Conservation (phyloP, 306 rosid genomes). For the Inga laurina region DNA sequence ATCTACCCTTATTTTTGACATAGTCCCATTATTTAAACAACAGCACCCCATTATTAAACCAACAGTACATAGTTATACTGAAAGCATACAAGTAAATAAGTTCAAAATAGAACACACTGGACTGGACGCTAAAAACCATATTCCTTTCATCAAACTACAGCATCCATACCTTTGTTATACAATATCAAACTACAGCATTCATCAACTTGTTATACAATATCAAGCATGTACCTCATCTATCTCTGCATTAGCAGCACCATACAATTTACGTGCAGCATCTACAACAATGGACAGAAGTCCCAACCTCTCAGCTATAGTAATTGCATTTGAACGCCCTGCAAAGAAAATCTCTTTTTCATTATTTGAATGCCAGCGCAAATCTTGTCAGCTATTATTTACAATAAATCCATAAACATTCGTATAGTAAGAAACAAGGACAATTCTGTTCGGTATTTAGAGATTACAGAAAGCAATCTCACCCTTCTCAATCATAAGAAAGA, state of each 20-base stretch:
- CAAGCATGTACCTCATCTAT: conserved; percentile 76
- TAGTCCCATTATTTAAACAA: conserved; percentile 17
- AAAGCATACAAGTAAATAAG: neutral
- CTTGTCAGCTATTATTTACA: neutral
- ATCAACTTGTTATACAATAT: neutral
- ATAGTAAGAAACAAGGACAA: neutral
- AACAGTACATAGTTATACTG: neutral
- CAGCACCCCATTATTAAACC: conserved; percentile 16
- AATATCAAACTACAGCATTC: conserved; percentile 6
- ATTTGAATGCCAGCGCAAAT: conserved; percentile 10
- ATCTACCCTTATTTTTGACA: conserved; percentile 15
- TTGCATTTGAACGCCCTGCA: conserved; percentile 93
- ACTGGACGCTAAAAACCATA: neutral
- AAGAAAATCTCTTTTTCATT: conserved; percentile 12
- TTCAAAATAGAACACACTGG: neutral
- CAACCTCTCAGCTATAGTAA: conserved; percentile 88
- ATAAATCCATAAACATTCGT: conserved; percentile 18
- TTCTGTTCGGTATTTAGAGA: neutral
- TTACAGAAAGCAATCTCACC: neutral
- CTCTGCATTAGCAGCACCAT: conserved; percentile 94
- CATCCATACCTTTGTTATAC: neutral
- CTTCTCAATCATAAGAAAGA: neutral
- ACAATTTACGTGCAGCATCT: conserved; percentile 69
- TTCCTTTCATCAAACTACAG: neutral
- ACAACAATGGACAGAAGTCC: conserved; percentile 70